A percentile compares a stretch with the other conserved stretches of the same genome.
These are phyloP conservation scores for Penicillium vulpinum DNA, from an alignment of 2,329 filamentous ascomycete genomes.

Conservation along the genomic window DNA sequence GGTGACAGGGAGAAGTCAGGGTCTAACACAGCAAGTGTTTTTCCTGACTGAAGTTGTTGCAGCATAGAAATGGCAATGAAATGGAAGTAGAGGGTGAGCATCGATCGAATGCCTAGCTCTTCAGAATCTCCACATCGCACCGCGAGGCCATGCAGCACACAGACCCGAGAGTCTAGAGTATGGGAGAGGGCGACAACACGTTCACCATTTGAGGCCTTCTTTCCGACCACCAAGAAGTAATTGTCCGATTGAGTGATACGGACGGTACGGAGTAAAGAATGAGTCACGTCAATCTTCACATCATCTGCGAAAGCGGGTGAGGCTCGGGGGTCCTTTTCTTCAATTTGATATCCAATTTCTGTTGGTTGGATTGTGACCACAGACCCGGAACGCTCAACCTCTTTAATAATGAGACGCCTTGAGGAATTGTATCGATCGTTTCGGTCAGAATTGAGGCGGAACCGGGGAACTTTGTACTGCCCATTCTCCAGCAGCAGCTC, in stretches of 20 bases:
- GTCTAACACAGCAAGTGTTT: slow-evolving; percentile 16
- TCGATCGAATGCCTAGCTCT: slow-evolving; percentile 4
- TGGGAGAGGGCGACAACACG: slow-evolving; percentile 14
- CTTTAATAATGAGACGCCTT: slow-evolving; percentile 19
- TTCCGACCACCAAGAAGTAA: slow-evolving; percentile 19
- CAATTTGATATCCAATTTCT: slow-evolving; percentile 11
- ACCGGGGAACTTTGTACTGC: slow-evolving; percentile 29
- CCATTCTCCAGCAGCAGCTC: slow-evolving; percentile 30
- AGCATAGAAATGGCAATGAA: slow-evolving; percentile 15
- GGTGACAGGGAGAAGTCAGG: slow-evolving; percentile 20
- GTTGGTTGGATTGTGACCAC: slow-evolving; percentile 7
- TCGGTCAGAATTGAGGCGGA: slow-evolving; percentile 14
- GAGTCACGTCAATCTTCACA: slow-evolving; percentile 10
- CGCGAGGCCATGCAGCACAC: slow-evolving; percentile 5
- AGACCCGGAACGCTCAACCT: slow-evolving; percentile 4
- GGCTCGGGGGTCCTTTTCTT: background rate
- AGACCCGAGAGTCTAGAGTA: slow-evolving; percentile 11
- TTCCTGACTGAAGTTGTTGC: slow-evolving; percentile 7
- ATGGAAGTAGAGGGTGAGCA: slow-evolving; percentile 17
- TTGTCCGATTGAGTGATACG: slow-evolving; percentile 4
- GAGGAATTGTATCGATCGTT: slow-evolving; percentile 30
- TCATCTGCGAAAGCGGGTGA: background rate
- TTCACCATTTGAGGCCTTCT: background rate
- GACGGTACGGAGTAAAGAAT: slow-evolving; percentile 16
- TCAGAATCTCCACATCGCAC: slow-evolving; percentile 7